phyloP scores from a whole-genome alignment of 768 basidiomycete species.

The Amanita rimosa region DNA sequence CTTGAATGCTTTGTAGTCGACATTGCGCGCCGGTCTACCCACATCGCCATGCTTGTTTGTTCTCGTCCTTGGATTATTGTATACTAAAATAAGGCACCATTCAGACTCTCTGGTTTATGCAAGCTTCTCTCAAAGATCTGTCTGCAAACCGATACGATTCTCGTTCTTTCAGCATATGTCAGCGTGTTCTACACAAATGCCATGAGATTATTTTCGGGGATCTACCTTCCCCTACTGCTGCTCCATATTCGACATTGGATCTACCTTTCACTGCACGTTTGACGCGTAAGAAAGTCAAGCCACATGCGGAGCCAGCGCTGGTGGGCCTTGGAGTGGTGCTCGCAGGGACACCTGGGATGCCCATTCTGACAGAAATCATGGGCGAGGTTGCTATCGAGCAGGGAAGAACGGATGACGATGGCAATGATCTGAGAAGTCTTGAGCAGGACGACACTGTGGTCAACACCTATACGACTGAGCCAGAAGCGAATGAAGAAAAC shows the following conservation, averaged over 20 bases:
- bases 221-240: slow-evolving; percentile 49
- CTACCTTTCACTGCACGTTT: slow-evolving; percentile 38
- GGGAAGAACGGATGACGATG: slow-evolving; percentile 65
- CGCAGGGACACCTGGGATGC: slow-evolving; percentile 71
- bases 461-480: not conserved
- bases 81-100: slow-evolving; percentile 2
- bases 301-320: slow-evolving; percentile 61
- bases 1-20: slow-evolving; percentile 92
- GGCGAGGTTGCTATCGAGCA: slow-evolving; percentile 86
- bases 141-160: slow-evolving; percentile 46
- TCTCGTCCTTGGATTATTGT: slow-evolving; percentile 8
- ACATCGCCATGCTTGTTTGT: slow-evolving; percentile 91
- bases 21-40: slow-evolving; percentile 81
- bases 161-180: slow-evolving; percentile 81
- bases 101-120: slow-evolving; percentile 98
- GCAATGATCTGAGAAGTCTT: slow-evolving; percentile 32
- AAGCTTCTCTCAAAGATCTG: slow-evolving; percentile 84
- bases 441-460: slow-evolving; percentile 35
- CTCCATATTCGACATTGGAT: slow-evolving; percentile 57
- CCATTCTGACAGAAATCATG: slow-evolving; percentile 55
- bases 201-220: slow-evolving; percentile 97
- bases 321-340: slow-evolving; percentile 79
- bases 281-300: slow-evolving; percentile 53
- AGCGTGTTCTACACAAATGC: slow-evolving; percentile 80
- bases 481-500: slow-evolving; percentile 9